phyloP scores from a whole-genome alignment of 2,329 filamentous ascomycete species.

The Neoarthrinium moseri region DNA sequence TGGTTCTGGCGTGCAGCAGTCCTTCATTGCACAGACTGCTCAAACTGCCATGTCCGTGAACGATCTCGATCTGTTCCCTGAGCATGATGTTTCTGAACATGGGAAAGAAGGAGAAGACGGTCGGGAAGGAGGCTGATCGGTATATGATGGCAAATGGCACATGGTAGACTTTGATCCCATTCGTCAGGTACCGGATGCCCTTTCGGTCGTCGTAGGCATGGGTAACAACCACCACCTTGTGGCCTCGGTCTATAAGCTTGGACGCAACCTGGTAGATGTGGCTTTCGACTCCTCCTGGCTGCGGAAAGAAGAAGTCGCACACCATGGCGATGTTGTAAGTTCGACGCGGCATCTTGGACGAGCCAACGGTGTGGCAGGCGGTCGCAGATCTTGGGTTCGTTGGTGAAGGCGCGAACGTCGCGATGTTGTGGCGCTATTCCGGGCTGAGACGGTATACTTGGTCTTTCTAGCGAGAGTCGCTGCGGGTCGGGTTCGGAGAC shows the following conservation, averaged over 20 bases:
- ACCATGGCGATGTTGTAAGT: constrained; percentile 83
- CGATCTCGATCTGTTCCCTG: constrained; percentile 91
- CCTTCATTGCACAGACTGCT: constrained; percentile 94
- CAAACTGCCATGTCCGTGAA: constrained; percentile 93
- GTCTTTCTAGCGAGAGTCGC: too few relatives aligned
- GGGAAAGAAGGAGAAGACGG: constrained; percentile 97
- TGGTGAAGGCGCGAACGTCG: too few relatives aligned
- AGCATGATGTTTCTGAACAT: constrained; percentile 97
- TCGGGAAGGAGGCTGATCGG: constrained; percentile 88
- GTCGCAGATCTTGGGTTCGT: background rate
- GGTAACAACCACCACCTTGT: constrained; percentile 97
- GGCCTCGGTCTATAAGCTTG: constrained; percentile 94
- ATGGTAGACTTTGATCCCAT: constrained; percentile 97
- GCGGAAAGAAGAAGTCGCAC: constrained; percentile 98
- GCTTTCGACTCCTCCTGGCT: constrained; percentile 93
- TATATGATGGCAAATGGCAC: constrained; percentile 96
- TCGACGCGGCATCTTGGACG: constrained; percentile 47
- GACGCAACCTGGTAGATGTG: constrained; percentile 97
- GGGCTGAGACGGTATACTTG: too few relatives aligned
- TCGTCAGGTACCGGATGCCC: constrained; percentile 92
- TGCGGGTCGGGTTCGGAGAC: too few relatives aligned
- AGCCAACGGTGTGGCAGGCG: background rate
- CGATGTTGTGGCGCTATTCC: too few relatives aligned
- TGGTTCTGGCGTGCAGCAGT: constrained; percentile 90
- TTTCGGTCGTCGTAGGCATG: constrained; percentile 91